phyloP scores from a whole-genome alignment of 129 eudicot genomes.

The Apium graveolens region DNA sequence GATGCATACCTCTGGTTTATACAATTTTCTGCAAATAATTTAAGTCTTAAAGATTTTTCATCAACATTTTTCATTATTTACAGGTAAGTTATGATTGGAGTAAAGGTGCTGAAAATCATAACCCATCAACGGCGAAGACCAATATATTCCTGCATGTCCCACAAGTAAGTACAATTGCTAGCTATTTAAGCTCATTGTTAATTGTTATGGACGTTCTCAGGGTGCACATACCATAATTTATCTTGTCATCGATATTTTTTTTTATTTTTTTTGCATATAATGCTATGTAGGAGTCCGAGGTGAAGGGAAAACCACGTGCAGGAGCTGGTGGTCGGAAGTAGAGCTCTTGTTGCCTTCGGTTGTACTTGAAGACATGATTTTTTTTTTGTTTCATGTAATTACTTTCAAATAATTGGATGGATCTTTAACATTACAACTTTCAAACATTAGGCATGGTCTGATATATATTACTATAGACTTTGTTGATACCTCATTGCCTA shows the following conservation, averaged over 20 bases:
- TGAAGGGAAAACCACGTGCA: slow-evolving; percentile 70
- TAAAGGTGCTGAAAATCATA: slow-evolving; percentile 95
- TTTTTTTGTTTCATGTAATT: neutral
- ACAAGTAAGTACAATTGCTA: slow-evolving; percentile 35
- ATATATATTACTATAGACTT: neutral
- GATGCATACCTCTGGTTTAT: neutral
- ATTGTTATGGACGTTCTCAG: neutral
- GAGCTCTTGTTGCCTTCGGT: neutral
- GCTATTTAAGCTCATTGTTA: neutral
- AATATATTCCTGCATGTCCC: slow-evolving; percentile 59
- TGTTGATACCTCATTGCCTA: neutral
- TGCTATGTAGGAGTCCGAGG: slow-evolving; percentile 61
- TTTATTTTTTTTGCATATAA: neutral
- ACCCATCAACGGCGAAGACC: slow-evolving; percentile 77
- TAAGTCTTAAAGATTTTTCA: neutral
- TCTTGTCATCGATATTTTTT: neutral
- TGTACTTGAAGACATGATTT: slow-evolving; percentile 17
- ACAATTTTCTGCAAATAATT: neutral
- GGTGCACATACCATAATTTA: neutral
- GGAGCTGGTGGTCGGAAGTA: slow-evolving; percentile 53
- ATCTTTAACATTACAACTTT: neutral
- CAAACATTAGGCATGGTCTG: neutral
- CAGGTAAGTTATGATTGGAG: slow-evolving; percentile 96
- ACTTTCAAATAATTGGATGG: neutral
- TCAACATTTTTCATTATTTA: neutral